Evolutionary conservation across 345 rosid genomes (phyloP), one percentile per base, ranked within the genome.

Genomic region (Kandelia obovata): DNA sequence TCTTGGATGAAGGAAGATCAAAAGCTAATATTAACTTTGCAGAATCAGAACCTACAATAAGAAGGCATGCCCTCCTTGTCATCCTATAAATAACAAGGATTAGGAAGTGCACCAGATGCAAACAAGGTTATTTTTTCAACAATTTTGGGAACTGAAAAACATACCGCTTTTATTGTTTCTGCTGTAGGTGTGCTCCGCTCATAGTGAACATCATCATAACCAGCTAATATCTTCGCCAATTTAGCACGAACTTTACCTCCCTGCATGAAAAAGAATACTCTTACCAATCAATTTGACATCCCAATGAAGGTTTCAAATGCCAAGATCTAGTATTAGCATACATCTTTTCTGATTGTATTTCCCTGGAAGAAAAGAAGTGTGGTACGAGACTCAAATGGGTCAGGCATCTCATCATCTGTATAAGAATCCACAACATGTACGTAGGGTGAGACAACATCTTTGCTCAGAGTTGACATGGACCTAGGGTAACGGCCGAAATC

Each of bases 351-450:
- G 67, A 80, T 71, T 11, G 99, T 95, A 78, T 86, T 87, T 64
- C 99, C 99, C 27, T 92, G 89, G 81, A 95, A 95, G 80, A 88
- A 92, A 71, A 95, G 96, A 68, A 95, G 96, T 2, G 84, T 86
- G 10, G 76, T 71, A 20, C 97, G 96, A 73, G 85, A 72, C 67
- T 86, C 96, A 49, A 80, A 95, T 7, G 97, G 96, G 67, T 92
- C 88, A 5, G 34, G 37, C 62, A 66, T 25, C 47, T 80, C 80
- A 79, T 80, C 96, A 69, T 86, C 84, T 13, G 47, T 64, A 62
- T 83, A 87, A 6, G 97, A 83, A 58, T 92, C 93, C 77, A 92
- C 97, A 52, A 90, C 91, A 57, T 95, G 97, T 51, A 90, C 99
- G 49, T 95, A 95, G 0, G 99, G 99, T 2, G 99, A 74, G 58